Evolutionary conservation across 1,284 basidiomycete genomes (phyloP), one percentile per base, ranked within the genome.

Genomic region (Rhodofomes roseus): DNA sequence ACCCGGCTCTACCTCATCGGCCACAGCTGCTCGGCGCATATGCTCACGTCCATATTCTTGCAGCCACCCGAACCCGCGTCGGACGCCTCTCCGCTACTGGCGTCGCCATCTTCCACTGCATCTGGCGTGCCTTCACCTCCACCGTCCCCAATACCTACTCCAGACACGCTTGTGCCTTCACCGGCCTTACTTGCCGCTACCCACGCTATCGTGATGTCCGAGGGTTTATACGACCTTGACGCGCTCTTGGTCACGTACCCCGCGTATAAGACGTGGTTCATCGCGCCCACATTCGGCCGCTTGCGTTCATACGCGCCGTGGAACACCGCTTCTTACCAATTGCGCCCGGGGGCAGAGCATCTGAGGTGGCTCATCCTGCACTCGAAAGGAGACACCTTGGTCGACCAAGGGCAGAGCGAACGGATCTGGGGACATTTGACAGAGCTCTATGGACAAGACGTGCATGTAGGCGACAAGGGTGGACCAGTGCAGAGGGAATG

Each of bases 1-100:
- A 58, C 68, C 36, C 63, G 65, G 31, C 67, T 92, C 55, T 81
- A 83, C 71, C 76, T 91, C 48, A 75, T 92, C 43, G 90, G 89
- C 18, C 90, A 93, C 72, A 90, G 88, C 72, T 92, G 89, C 72
- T 79, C 85, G 62, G 88, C 91, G 3, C 91, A 93, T 71, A 92
- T 93, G 77, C 74, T 92, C n/a, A 71, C 82, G 37, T 83, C 84
- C 55, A 81, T 92, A 36, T 80, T 90, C 68, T 77, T 92, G 60
- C 77, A 82, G 66, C 81, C 86, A 11, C 74, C 77, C 27, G 75
- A 76, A 25, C 74, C 77, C 1, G 39, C 22, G 31, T 52, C 27
- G 31, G 31, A 36, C n/a, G 25, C 40, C n/a, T 87, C 0, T 71
- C 82, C 9, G 62, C 72, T 4, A 56, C 29, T 73, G n/a, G 74